Base-by-base conservation (phyloP, 192 early-diverging fungal species). In the Umbelopsis sp. region DNA sequence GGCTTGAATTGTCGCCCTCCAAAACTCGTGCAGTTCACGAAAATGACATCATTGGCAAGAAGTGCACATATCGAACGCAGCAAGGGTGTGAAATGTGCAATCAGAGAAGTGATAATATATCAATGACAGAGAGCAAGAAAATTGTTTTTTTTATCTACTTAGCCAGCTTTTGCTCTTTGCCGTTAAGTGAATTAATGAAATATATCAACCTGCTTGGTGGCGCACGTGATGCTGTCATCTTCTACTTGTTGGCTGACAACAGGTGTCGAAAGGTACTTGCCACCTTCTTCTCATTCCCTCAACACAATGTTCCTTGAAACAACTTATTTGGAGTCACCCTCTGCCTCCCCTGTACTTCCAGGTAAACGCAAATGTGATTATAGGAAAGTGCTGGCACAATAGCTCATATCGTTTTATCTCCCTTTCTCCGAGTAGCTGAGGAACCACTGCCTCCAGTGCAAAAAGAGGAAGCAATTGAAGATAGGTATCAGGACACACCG, bases 221-320 rank as follows among this genome's bases (percentile, higher is more conserved):
- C 1, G 35, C 55, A 61, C 55, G 55, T 61, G 55, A 61, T 61
- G 33, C 25, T 41, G 37, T 30, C 37, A 41, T 10, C 37, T 18
- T 55, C 13, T 33, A 13, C 27, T n/a, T 35, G 33, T 27, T 30
- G 11, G 27, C 33, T 61, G 27, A 30, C 27, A 30, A 30, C 13
- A 25, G 33, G 18, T 7, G 1, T 33, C 23, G 30, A 22, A 30
- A 61, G 15, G 25, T 15, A 27, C 25, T 61, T 30, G 55, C 27
- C 55, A 61, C 55, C 55, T 25, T 61, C 55, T 10, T 61, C 25
- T 22, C 9, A 52, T 61, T 18, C 33, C 55, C 30, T 22, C 22
- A 55, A 61, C 55, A 35, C 64, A 46, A 75, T 78, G 76, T 78
- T 70, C 41, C 73, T 78, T 45, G 76, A 78, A 67, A 37, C 76